phyloP scores from a whole-genome alignment of 2,329 filamentous ascomycete genomes.

The Alternaria novae-zelandiae region DNA sequence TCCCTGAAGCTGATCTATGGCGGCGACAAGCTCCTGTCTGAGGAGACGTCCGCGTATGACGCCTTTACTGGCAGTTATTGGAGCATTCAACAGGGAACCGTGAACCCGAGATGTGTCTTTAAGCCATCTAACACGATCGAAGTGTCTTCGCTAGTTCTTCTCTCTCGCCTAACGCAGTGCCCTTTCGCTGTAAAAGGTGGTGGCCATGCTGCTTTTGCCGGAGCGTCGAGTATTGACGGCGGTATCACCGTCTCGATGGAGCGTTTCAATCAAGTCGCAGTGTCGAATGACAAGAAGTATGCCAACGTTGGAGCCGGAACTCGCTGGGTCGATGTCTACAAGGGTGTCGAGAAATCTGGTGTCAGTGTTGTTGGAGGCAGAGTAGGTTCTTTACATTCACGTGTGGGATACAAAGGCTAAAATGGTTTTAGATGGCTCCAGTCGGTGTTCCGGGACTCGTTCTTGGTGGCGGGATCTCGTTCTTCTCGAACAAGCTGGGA shows the following conservation, averaged over 20 bases:
- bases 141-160: conserved; percentile 26
- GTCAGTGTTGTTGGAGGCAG: conserved; percentile 44
- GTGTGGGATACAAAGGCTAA: no score
- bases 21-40: conserved; percentile 18
- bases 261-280: conserved; percentile 34
- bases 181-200: conserved; percentile 55
- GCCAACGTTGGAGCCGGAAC: conserved; percentile 42
- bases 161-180: conserved; percentile 34
- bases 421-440: conserved; percentile 20
- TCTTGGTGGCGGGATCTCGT: conserved; percentile 36
- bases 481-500: conserved; percentile 30
- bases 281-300: conserved; percentile 30
- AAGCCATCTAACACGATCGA: conserved; percentile 25
- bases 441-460: conserved; percentile 44
- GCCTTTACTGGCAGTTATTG: conserved; percentile 33
- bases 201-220: conserved; percentile 51
- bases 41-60: conserved; percentile 23
- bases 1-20: conserved; percentile 32
- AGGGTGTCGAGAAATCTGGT: conserved; percentile 26
- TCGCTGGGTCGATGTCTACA: conserved; percentile 46
- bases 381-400: background rate
- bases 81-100: conserved; percentile 33
- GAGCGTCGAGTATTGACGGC: conserved; percentile 51
- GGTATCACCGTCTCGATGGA: conserved; percentile 54
- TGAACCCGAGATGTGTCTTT: conserved; percentile 38